Evolutionary conservation across 1,284 basidiomycete genomes (phyloP).

Genomic region (Sphaerobolus stellatus): DNA sequence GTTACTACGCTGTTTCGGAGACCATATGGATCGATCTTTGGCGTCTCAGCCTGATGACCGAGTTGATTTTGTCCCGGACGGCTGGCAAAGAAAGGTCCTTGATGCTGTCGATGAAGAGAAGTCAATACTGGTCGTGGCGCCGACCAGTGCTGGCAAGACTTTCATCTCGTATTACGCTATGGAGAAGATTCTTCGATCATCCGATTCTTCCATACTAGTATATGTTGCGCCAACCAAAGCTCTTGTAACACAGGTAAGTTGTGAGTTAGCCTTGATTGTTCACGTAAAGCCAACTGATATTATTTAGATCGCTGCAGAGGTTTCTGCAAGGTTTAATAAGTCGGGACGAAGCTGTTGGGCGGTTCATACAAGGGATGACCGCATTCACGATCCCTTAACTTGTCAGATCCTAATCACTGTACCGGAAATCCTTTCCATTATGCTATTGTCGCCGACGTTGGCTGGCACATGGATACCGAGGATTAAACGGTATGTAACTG

Average conservation of each 20-base stretch:
- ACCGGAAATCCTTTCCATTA: conserved; percentile 64
- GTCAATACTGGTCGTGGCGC: conserved; percentile 68
- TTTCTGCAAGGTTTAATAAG: conserved; percentile 68
- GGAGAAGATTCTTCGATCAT: conserved; percentile 60
- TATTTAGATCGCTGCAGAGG: conserved; percentile 62
- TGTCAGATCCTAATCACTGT: conserved; percentile 73
- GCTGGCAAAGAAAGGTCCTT: conserved; percentile 66
- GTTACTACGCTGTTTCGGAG: conserved; percentile 68
- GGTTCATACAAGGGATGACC: conserved; percentile 66
- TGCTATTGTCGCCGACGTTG: conserved; percentile 65
- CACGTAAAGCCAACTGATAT: no score
- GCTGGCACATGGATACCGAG: conserved; percentile 60
- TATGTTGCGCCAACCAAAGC: conserved; percentile 76
- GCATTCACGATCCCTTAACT: conserved; percentile 59
- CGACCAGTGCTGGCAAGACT: conserved; percentile 70
- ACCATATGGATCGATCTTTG: conserved; percentile 71
- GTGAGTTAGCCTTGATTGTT: no score
- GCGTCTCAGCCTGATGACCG: conserved; percentile 56
- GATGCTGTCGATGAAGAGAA: conserved; percentile 59
- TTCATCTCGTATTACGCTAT: conserved; percentile 77
- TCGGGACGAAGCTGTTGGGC: conserved; percentile 59
- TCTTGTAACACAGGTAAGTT: conserved; percentile 50
- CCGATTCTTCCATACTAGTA: conserved; percentile 65
- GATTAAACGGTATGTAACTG: conserved; percentile 51
- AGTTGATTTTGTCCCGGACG: conserved; percentile 65